Conservation (phyloP, 805 yeast species). For the Cyberlindnera veronae region DNA sequence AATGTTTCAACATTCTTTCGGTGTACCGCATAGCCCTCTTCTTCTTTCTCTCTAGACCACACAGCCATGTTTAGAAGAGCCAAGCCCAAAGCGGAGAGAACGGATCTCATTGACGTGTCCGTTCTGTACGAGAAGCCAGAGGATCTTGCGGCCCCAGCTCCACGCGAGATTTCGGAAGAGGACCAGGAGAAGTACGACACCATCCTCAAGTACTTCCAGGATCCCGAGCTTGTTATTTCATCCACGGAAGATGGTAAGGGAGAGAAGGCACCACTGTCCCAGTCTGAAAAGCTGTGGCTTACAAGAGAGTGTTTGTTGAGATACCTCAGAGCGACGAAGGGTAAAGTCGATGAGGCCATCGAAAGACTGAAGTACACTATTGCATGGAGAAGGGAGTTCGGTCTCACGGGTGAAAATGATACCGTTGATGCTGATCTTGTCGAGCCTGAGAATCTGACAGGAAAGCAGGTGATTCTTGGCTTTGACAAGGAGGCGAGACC, state of each 20-base stretch:
- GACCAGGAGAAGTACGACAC: constrained; percentile 58
- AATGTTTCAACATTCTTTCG: no score
- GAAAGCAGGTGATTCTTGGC: constrained; percentile 89
- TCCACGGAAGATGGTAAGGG: constrained; percentile 36
- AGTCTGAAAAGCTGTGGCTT: constrained; percentile 83
- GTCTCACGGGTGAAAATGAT: constrained; percentile 56
- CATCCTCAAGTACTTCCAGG: constrained; percentile 60
- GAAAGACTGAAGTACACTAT: constrained; percentile 72
- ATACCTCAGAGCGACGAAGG: constrained; percentile 90
- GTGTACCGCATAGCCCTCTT: no score
- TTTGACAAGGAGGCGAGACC: constrained; percentile 89
- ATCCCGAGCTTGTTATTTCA: constrained; percentile 30
- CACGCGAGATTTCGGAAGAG: constrained; percentile 33
- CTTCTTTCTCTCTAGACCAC: no score
- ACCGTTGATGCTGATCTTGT: constrained; percentile 51
- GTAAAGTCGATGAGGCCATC: constrained; percentile 71
- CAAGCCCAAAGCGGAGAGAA: constrained; percentile 16
- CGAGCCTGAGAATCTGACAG: constrained; percentile 76
- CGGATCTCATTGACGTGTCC: constrained; percentile 28
- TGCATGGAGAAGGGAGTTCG: constrained; percentile 94
- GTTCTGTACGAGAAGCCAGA: constrained; percentile 58
- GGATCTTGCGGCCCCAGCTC: constrained; percentile 35
- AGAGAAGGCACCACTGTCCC: constrained; percentile 41
- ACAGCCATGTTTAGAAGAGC: constrained; percentile 19
- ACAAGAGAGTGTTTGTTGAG: constrained; percentile 88